Conservation (phyloP, 129 eudicot species). For the Arctium minus region DNA sequence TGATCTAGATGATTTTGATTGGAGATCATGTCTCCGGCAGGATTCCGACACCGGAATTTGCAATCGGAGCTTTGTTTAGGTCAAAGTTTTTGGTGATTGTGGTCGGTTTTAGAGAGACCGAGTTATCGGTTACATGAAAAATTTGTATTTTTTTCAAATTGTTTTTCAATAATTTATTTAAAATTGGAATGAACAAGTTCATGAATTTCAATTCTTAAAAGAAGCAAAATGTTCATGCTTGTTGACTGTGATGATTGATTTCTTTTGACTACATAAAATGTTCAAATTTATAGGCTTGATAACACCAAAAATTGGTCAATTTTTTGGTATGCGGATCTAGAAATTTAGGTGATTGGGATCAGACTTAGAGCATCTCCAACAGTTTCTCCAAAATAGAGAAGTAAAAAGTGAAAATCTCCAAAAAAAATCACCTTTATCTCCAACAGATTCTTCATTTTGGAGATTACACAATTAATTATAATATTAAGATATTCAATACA, state of each 20-base stretch:
- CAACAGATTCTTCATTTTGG: no score
- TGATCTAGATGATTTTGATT: neutral
- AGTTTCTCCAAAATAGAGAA: no score
- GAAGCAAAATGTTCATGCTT: neutral
- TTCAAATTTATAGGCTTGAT: neutral
- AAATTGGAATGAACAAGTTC: neutral
- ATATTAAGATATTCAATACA: no score
- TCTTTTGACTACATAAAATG: neutral
- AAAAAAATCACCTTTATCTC: no score
- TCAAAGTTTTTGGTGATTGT: constrained; percentile 1
- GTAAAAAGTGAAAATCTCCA: no score
- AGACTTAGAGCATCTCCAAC: no score
- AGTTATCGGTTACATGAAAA: neutral
- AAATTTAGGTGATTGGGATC: no score
- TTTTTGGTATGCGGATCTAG: no score
- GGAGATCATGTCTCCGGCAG: neutral
- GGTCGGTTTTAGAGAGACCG: neutral
- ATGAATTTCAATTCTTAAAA: neutral
- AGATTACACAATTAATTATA: no score
- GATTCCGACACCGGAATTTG: constrained; percentile 6
- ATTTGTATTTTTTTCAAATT: neutral
- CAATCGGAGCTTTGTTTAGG: neutral
- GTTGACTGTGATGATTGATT: neutral
- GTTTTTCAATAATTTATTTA: constrained; percentile 10
- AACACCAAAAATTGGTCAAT: neutral